Conservation (phyloP, 768 basidiomycete genomes). For the Exsudoporus frostii region DNA sequence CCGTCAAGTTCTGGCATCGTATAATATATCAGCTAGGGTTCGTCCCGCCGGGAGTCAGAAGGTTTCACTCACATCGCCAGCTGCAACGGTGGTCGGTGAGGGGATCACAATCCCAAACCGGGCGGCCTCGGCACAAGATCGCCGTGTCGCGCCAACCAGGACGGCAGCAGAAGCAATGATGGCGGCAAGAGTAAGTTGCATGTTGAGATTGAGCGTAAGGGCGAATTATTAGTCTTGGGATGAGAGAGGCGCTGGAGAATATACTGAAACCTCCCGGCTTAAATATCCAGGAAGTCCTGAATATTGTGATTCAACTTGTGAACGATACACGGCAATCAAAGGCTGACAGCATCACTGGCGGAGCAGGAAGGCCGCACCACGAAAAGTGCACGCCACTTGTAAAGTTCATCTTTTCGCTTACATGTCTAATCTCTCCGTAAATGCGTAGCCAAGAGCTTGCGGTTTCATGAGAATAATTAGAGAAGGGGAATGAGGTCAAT, state of each 20-base stretch:
- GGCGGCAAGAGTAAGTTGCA: constrained; percentile 17
- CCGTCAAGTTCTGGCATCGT: constrained; percentile 15
- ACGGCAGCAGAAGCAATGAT: constrained; percentile 9
- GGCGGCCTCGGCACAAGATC: constrained; percentile 22
- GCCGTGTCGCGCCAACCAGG: constrained; percentile 18
- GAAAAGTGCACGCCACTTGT: background rate
- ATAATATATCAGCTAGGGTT: constrained; percentile 1
- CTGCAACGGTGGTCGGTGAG: constrained; percentile 20
- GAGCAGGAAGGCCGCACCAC: constrained; percentile 1
- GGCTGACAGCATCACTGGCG: background rate
- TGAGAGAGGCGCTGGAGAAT: background rate
- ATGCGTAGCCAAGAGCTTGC: too few species aligned
- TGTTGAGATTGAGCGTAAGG: background rate
- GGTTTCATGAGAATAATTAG: background rate
- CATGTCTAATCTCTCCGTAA: background rate
- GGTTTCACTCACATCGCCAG: constrained; percentile 23
- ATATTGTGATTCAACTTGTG: too few species aligned
- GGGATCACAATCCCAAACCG: constrained; percentile 22
- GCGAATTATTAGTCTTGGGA: background rate
- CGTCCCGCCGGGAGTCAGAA: background rate
- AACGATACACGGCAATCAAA: background rate
- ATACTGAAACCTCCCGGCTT: background rate
- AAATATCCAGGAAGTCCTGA: constrained; percentile 8
- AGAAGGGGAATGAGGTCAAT: too few species aligned
- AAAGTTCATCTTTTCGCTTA: background rate